Base-by-base conservation (phyloP, 208 protist genomes). In the Endotrypanum monterogeii region DNA sequence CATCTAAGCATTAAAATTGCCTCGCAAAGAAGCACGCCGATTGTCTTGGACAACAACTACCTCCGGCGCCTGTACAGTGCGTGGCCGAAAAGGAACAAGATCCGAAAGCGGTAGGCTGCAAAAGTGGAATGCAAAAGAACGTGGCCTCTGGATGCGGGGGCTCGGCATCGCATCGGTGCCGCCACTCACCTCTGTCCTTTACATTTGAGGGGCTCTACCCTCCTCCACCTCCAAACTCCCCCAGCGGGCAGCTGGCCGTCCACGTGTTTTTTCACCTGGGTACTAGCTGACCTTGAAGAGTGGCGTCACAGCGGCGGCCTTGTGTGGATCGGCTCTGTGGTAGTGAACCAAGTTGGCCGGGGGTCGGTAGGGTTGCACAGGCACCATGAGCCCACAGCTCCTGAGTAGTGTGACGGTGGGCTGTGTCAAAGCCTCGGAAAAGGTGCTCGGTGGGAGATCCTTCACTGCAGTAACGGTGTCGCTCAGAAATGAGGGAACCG, bases 241-340 rank as follows among this genome's bases (percentile, higher is more conserved):
- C 61, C 37, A 12, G 46, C 20, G 3, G 67, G 73, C n/a, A 58
- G 52, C 18, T 58, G 66, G 16, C 73, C 44, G 44, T 14, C 73
- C 51, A 46, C 67, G 32, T 28, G 9, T 39, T 44, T 71, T 78
- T 32, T 44, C 67, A 11, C n/a, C n/a, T n/a, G 73, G 51, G 14
- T 67, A 35, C 58, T 79, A 68, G 25, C 63, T 67, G 2, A 68
- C 54, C 61, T 79, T 41, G 50, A 79, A 18, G 51, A 79, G 48
- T 18, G 60, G 63, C 1, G 52, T 69, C 35, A 61, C 68, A 28
- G 61, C 68, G 1, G 50, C 20, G 23, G 68, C 65, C n/a, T 71
- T 52, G 20, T 58, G 67, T 4, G 61, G 37, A 48, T 74, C 65
- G 39, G 67, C 50, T 44, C 54, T 61, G 68, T 65, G 69, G 37